phyloP scores from a whole-genome alignment of 1,284 basidiomycete genomes.

The Sporisorium sorghi region DNA sequence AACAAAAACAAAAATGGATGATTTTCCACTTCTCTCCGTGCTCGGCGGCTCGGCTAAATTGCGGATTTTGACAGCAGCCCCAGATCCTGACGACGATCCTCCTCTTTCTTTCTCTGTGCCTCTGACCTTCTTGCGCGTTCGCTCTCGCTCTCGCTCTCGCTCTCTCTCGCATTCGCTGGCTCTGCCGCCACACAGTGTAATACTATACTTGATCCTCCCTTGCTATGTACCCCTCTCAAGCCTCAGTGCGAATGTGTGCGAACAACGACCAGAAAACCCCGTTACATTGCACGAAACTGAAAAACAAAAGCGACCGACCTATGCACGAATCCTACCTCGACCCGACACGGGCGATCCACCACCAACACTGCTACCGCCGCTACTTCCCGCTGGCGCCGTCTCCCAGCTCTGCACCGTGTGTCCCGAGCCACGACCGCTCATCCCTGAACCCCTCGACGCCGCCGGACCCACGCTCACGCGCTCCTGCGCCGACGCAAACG shows the following conservation, averaged over 20 bases:
- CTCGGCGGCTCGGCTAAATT: conserved; percentile 22
- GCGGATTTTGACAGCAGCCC: conserved; percentile 40
- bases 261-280: no score
- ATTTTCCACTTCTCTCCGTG: neutral
- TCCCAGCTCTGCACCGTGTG: conserved; percentile 5
- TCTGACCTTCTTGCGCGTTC: neutral
- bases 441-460: neutral
- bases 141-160: neutral
- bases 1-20: conserved; percentile 4
- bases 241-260: neutral
- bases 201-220: conserved; percentile 7
- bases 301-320: neutral
- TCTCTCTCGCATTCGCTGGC: no score
- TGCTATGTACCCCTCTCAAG: no score
- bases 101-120: neutral
- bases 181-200: no score
- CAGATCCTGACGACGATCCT: conserved; percentile 6
- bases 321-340: conserved; percentile 8
- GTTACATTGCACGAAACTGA: neutral
- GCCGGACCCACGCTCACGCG: neutral
- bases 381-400: conserved; percentile 1
- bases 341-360: neutral
- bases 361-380: neutral
- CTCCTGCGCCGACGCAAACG: conserved; percentile 3
- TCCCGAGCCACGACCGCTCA: neutral